Conservation (phyloP, 768 basidiomycete species). For the Pulveroboletus sp. region DNA sequence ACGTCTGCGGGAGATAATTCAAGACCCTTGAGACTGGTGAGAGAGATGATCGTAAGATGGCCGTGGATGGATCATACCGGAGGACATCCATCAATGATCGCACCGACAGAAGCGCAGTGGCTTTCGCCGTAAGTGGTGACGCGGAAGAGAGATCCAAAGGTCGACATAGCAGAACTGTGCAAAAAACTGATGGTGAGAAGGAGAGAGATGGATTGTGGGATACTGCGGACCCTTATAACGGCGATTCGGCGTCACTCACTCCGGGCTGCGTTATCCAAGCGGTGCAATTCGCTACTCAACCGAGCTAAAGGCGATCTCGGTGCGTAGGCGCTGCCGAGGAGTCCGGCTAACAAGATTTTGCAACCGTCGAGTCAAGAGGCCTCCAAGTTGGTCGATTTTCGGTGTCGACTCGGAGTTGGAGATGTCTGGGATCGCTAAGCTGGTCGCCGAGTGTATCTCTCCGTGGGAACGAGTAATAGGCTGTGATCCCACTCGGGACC, state of each 20-base stretch:
- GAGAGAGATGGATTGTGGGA: not conserved
- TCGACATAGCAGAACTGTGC: constrained; percentile 63
- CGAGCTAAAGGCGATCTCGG: constrained; percentile 16
- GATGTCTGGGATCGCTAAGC: no score
- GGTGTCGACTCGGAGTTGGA: no score
- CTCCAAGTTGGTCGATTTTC: not conserved
- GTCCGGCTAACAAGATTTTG: not conserved
- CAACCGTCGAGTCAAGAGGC: constrained; percentile 1
- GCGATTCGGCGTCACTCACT: not conserved
- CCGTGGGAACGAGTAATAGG: constrained; percentile 23
- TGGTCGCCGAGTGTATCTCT: no score
- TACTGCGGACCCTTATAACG: constrained; percentile 22
- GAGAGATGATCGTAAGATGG: constrained; percentile 7
- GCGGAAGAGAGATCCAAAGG: constrained; percentile 86
- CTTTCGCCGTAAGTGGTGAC: constrained; percentile 98
- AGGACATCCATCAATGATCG: constrained; percentile 96
- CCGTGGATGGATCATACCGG: constrained; percentile 56
- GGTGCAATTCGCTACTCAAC: constrained; percentile 23
- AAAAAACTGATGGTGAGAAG: constrained; percentile 11
- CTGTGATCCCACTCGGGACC: no score
- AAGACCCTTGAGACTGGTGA: constrained; percentile 59
- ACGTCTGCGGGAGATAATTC: constrained; percentile 77
- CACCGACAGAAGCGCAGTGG: constrained; percentile 95
- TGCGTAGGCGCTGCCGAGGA: not conserved
- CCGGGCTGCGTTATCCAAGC: constrained; percentile 7